Evolutionary conservation across 2,329 filamentous ascomycete genomes (phyloP), one percentile per base, ranked within the genome.

Genomic region (Dactylonectria estremocensis): DNA sequence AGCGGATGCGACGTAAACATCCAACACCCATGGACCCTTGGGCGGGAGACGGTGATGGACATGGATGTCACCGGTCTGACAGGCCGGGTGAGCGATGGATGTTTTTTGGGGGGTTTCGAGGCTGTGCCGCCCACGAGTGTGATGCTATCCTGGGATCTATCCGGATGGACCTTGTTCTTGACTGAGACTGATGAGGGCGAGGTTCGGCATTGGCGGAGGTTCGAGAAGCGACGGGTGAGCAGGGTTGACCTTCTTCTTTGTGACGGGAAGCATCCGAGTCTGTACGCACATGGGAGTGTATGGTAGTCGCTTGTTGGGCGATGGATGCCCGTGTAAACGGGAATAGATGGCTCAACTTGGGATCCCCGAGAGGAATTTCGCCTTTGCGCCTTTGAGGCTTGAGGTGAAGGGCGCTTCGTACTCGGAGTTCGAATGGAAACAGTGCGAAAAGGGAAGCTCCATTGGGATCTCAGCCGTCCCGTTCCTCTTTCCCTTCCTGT

Each of bases 1-100:
- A n/a, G 35, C 33, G 63, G 53, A 61, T 66, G 52, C 58, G 63
- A 61, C 63, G 49, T 61, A 57, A 66, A 66, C 63, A 66, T 57
- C 52, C 33, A 37, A 43, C 28, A 22, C 40, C 55, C 50, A 35
- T 52, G 28, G 55, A 22, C 40, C 55, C 50, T 20, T 52, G 28
- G 55, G 54, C 40, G 28, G 14, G 31, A 33, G 43, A 48, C 46
- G 28, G 24, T 35, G 55, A 55, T 35, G 40, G 40, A 22, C 37
- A 48, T 45, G 55, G 49, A 49, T 55, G 37, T 18, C 49, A 59
- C 28, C 33, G 16, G 49, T 37, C 35, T 65, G 62, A 66, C 63
- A 66, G 57, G 28, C 52, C 54, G 63, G 57, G 63, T 22, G 24
- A 13, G 43, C 37, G 37, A 45, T 61, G 40, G 6, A 16, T 43